phyloP scores from a whole-genome alignment of 164 flowering plant species.

The Nymphaea colorata region DNA sequence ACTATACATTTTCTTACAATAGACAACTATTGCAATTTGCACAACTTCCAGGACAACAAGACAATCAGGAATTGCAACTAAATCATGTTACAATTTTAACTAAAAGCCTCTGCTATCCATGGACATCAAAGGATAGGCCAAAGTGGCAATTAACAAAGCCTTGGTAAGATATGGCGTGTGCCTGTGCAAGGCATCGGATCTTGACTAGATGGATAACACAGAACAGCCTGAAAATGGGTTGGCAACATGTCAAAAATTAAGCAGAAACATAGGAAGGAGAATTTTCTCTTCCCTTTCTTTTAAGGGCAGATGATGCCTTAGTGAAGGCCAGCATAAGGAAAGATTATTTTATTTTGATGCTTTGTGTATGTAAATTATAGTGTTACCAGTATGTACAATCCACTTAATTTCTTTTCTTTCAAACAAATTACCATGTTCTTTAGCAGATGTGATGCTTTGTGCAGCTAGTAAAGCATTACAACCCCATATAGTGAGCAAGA shows the following conservation, averaged over 20 bases:
- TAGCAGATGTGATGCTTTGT: background rate
- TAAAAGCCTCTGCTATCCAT: no score
- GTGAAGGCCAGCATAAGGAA: background rate
- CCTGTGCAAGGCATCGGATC: no score
- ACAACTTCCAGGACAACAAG: background rate
- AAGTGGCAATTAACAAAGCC: background rate
- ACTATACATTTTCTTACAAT: background rate
- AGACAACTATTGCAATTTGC: background rate
- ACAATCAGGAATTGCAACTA: background rate
- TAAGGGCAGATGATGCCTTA: background rate
- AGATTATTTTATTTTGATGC: background rate
- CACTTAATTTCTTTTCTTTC: no score
- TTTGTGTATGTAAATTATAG: no score
- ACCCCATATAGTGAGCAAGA: no score
- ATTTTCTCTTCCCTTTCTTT: no score
- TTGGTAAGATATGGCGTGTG: no score
- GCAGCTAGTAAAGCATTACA: background rate
- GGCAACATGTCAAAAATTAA: background rate
- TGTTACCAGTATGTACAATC: no score
- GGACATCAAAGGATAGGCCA: no score
- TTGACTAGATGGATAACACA: no score
- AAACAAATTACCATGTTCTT: background rate
- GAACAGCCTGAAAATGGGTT: background rate
- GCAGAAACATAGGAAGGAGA: background rate
- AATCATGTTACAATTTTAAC: no score